These are phyloP conservation scores for Closterium sp. DNA, from an alignment of 139 green algal genomes.

Conservation along the genomic window DNA sequence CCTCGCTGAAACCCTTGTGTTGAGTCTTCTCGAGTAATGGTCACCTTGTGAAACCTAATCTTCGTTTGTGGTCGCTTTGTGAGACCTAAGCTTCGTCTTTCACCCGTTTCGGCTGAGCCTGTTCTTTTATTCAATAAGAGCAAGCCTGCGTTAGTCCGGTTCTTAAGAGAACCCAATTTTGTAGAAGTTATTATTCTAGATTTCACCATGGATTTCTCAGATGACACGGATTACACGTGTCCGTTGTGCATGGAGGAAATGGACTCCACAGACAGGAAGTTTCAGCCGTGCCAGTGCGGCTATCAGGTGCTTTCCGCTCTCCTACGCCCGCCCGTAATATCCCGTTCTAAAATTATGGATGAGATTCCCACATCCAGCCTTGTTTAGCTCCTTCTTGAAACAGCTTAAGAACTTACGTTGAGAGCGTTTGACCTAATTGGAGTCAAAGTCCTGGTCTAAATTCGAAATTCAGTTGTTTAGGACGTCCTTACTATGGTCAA, in stretches of 20 bases:
- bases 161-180: neutral
- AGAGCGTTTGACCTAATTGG: too few relatives aligned
- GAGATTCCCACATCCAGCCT: too few relatives aligned
- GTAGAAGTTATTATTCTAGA: neutral
- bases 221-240: conserved; percentile 54
- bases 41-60: too few relatives aligned
- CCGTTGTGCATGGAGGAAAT: conserved; percentile 77
- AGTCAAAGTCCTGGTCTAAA: too few relatives aligned
- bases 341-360: too few relatives aligned
- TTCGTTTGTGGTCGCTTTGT: neutral
- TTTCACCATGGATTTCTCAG: conserved; percentile 17
- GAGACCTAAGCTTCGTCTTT: neutral
- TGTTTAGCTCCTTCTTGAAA: too few relatives aligned
- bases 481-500: too few relatives aligned
- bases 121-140: neutral
- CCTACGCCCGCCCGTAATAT: neutral
- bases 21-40: too few relatives aligned
- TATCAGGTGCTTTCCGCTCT: conserved; percentile 56
- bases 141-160: neutral
- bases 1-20: too few relatives aligned
- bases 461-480: too few relatives aligned
- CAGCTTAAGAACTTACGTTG: too few relatives aligned
- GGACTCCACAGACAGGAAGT: conserved; percentile 76
- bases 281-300: conserved; percentile 75
- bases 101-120: neutral